These are phyloP conservation scores for Xylaria sp. DNA, from an alignment of 2,329 filamentous ascomycete species.

Conservation along the genomic window DNA sequence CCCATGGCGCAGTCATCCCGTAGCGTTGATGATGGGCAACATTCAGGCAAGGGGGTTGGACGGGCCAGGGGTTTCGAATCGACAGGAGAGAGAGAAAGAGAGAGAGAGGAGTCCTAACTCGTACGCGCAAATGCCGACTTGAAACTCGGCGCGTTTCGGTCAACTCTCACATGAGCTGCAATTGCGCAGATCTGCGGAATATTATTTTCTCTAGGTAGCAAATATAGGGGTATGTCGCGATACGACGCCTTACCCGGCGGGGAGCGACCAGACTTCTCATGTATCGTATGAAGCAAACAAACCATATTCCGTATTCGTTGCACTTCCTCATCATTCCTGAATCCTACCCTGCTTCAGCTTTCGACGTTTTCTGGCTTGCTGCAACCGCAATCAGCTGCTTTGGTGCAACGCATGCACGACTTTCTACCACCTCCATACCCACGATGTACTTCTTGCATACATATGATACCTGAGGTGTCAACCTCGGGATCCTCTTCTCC, in stretches of 20 bases:
- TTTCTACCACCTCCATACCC: not conserved
- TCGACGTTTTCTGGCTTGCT: constrained; percentile 1
- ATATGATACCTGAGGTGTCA: not conserved
- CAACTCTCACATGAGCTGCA: constrained; percentile 14
- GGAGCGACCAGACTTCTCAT: not conserved
- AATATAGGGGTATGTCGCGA: not conserved
- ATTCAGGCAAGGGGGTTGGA: not conserved
- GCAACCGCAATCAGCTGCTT: not conserved
- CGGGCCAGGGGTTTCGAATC: constrained; percentile 20
- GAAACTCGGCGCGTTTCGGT: constrained; percentile 33
- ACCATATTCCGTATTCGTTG: not conserved
- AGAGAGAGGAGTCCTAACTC: no score
- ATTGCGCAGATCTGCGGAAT: not conserved
- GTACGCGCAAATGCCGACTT: constrained; percentile 26
- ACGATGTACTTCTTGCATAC: not conserved
- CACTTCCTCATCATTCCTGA: not conserved
- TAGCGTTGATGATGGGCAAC: constrained; percentile 19
- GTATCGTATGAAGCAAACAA: not conserved
- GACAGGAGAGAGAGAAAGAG: not conserved
- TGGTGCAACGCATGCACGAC: no score
- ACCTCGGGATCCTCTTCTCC: not conserved
- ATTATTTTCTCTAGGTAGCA: not conserved
- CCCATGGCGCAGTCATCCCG: constrained; percentile 22
- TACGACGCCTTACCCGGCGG: not conserved
- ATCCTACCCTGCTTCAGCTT: not conserved